Percentiles rank a stretch among this genome's conserved stretches.
Conservation (phyloP, 768 basidiomycete genomes). For the Russula brevipes region DNA sequence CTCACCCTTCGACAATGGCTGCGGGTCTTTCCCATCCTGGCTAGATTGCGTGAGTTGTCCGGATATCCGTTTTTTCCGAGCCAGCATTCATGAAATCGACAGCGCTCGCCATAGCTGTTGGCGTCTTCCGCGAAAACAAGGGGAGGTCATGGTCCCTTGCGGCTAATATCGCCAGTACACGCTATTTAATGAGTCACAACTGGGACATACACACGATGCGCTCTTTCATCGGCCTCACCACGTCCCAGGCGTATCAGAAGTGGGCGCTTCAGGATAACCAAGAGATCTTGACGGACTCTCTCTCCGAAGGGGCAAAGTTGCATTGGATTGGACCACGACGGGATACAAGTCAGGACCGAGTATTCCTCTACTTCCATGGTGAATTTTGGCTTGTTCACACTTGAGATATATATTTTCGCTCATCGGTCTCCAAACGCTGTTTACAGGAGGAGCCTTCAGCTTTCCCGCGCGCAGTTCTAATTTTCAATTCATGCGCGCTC, state of each 20-base stretch:
- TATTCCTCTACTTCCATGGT: slow-evolving; percentile 13
- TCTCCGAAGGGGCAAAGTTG: slow-evolving; percentile 6
- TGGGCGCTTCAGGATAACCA: slow-evolving; percentile 1
- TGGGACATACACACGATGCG: slow-evolving; percentile 1
- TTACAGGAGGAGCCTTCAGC: slow-evolving; percentile 5
- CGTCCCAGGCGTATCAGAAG: background rate
- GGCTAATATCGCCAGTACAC: background rate
- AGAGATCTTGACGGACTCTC: slow-evolving; percentile 2
- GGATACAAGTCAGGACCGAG: background rate
- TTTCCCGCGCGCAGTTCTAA: background rate
- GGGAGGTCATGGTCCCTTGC: slow-evolving; percentile 11
- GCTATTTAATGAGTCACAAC: background rate
- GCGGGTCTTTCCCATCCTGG: background rate
- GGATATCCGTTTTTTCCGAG: background rate
- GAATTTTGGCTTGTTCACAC: too few species aligned
- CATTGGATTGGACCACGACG: slow-evolving; percentile 15
- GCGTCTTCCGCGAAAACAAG: slow-evolving; percentile 9
- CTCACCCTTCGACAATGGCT: slow-evolving; percentile 6
- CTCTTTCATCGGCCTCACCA: slow-evolving; percentile 1
- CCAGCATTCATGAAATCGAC: background rate
- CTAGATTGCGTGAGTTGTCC: background rate
- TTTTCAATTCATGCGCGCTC: background rate
- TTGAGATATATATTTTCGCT: background rate
- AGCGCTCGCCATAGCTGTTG: slow-evolving; percentile 11
- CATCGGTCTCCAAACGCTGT: background rate